phyloP scores from a whole-genome alignment of 441 rosid species.

The Croton setiger region DNA sequence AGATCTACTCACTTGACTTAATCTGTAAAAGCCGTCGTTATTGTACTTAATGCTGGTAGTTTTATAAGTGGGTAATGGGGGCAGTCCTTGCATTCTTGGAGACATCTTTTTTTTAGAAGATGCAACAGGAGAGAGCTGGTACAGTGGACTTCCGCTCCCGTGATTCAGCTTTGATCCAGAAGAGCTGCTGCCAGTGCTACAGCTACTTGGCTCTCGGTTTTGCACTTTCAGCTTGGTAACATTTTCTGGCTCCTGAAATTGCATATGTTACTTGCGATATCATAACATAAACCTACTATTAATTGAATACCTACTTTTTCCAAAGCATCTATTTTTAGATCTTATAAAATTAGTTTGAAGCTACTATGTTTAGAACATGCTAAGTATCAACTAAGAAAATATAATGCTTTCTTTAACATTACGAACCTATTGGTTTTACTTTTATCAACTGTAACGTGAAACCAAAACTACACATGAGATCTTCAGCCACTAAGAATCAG shows the following conservation, averaged over 20 bases:
- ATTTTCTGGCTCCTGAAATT: conserved; percentile 32
- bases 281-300: neutral
- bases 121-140: conserved; percentile 12
- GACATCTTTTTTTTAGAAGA: conserved; percentile 21
- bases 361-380: too few species aligned
- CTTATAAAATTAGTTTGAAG: too few species aligned
- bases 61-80: conserved; percentile 37
- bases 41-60: conserved; percentile 21
- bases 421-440: too few species aligned
- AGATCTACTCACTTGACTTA: conserved; percentile 42
- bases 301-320: neutral
- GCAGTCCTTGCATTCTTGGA: conserved; percentile 26
- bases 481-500: neutral
- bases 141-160: conserved; percentile 19
- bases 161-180: conserved; percentile 27
- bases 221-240: conserved; percentile 2
- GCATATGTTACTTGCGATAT: neutral
- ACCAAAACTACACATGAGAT: neutral
- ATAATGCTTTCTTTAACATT: too few species aligned
- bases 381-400: too few species aligned
- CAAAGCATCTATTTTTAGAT: too few species aligned
- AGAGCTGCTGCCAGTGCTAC: conserved; percentile 27
- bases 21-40: conserved; percentile 28
- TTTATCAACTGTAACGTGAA: too few species aligned
- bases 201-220: conserved; percentile 33